Base-by-base conservation (phyloP, 352 stramenopile genomes). In the Lagenidium sp. region DNA sequence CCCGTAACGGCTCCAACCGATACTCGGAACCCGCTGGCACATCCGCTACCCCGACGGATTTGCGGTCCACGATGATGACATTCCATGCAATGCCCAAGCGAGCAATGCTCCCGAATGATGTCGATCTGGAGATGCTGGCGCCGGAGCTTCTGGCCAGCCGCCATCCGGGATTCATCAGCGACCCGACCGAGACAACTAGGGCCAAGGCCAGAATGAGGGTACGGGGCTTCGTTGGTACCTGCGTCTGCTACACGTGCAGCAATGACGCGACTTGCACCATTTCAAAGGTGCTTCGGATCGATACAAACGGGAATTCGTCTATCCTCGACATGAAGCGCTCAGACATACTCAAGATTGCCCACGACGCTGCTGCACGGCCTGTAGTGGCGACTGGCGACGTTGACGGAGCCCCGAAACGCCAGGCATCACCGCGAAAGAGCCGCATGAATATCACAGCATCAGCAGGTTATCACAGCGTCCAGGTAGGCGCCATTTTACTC, bases 341-440 rank as follows among this genome's bases (percentile, higher is more conserved):
- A 7, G 50, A 57, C 18, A 41, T 57, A 26, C 43, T 57, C 29
- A 57, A 48, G 37, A 52, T 57, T 35, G 48, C 37, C 4, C 36
- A 53, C 23, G 41, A 56, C 12, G 34, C 48, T n/a, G 41, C 41
- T n/a, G n/a, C n/a, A n/a, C n/a, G n/a, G n/a, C n/a, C n/a, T n/a
- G n/a, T n/a, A n/a, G n/a, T n/a, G n/a, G n/a, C n/a, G n/a, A n/a
- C n/a, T n/a, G n/a, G n/a, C n/a, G n/a, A n/a, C n/a, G n/a, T n/a
- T n/a, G n/a, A n/a, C n/a, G n/a, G n/a, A n/a, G n/a, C n/a, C n/a
- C n/a, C n/a, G n/a, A 35, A 44, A 19, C 20, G 24, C 7, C 43
- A 35, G 13, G 16, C 40, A 29, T 45, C 36, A n/a, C 40, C 41
- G 2, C 40, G 48, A 2, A 50, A 49, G 25, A 56, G 48, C 34